Evolutionary conservation across 192 early-diverging fungal species (phyloP).

Genomic region (Geranomyces michiganensis): DNA sequence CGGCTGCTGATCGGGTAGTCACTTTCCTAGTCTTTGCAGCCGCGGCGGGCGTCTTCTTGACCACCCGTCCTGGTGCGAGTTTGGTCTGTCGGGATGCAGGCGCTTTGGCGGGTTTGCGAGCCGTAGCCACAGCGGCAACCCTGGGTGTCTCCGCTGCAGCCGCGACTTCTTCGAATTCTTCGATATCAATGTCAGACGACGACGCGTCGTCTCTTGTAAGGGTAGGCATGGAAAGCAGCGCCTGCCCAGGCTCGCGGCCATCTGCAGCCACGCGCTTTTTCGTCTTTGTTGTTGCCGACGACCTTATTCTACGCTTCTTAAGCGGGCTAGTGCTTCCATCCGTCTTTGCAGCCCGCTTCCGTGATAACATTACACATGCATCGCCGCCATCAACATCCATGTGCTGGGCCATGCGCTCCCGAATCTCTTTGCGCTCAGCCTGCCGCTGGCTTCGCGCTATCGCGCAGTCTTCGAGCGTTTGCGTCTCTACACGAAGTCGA

Average conservation of each 20-base stretch:
- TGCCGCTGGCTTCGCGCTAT: not conserved
- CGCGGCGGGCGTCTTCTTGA: not conserved
- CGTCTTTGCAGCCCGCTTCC: not conserved
- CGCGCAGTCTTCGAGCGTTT: constrained; percentile 17
- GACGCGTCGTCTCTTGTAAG: too few species aligned
- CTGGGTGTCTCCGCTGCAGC: not conserved
- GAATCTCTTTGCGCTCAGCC: not conserved
- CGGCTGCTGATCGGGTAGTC: not conserved
- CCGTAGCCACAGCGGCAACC: not conserved
- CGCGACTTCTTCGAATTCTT: not conserved
- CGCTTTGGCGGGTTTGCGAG: not conserved
- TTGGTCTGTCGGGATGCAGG: not conserved
- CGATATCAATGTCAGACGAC: not conserved
- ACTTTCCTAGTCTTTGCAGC: not conserved
- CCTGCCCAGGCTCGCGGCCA: not conserved
- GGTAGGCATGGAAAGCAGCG: not conserved
- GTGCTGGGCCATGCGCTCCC: not conserved
- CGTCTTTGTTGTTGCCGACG: not conserved
- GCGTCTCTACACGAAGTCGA: constrained; percentile 28
- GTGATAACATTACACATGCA: not conserved
- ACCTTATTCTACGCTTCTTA: not conserved
- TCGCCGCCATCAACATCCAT: not conserved
- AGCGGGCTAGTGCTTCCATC: not conserved
- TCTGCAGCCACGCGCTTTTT: not conserved
- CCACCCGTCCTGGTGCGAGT: not conserved